Evolutionary conservation across 2,329 filamentous ascomycete species (phyloP).

Genomic region (Volutella citrinella): DNA sequence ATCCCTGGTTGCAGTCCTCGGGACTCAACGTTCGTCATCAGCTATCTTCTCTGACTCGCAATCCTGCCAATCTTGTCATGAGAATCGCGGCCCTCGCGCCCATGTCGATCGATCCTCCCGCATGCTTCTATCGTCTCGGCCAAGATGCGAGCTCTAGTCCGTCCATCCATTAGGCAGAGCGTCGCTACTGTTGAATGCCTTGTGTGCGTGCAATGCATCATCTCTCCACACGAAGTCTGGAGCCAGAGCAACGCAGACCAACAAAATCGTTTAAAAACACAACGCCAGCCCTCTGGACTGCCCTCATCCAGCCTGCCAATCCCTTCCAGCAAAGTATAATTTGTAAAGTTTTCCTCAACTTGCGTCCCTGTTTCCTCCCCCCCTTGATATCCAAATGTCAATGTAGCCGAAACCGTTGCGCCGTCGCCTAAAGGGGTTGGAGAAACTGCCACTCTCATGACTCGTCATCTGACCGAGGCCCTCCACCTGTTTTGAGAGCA

Average conservation of each 20-base stretch:
- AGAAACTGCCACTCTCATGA: conserved; percentile 27
- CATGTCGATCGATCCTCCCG: too few species aligned
- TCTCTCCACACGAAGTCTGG: conserved; percentile 1
- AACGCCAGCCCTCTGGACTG: conserved; percentile 24
- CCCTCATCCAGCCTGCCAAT: conserved; percentile 14
- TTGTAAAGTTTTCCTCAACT: too few species aligned
- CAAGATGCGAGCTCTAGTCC: conserved; percentile 15
- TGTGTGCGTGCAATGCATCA: too few species aligned
- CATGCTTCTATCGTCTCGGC: too few species aligned
- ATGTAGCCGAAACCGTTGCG: conserved; percentile 18
- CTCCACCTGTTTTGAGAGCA: conserved; percentile 39
- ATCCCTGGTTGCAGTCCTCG: conserved; percentile 7
- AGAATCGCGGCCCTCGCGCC: too few species aligned
- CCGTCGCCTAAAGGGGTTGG: conserved; percentile 24
- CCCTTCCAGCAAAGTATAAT: conserved; percentile 20
- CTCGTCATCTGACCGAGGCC: conserved; percentile 38
- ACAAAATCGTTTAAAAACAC: conserved; percentile 19
- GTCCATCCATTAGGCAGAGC: conserved; percentile 21
- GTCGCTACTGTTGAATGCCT: too few species aligned
- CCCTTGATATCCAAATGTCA: conserved; percentile 12
- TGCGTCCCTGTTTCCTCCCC: conserved; percentile 9
- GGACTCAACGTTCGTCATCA: conserved; percentile 11
- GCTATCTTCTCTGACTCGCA: conserved; percentile 1
- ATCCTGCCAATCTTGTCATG: conserved; percentile 23
- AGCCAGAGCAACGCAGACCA: conserved; percentile 8